Evolutionary conservation across 345 rosid genomes (phyloP), one percentile per base, ranked within the genome.

Genomic region (Pistacia atlantica): DNA sequence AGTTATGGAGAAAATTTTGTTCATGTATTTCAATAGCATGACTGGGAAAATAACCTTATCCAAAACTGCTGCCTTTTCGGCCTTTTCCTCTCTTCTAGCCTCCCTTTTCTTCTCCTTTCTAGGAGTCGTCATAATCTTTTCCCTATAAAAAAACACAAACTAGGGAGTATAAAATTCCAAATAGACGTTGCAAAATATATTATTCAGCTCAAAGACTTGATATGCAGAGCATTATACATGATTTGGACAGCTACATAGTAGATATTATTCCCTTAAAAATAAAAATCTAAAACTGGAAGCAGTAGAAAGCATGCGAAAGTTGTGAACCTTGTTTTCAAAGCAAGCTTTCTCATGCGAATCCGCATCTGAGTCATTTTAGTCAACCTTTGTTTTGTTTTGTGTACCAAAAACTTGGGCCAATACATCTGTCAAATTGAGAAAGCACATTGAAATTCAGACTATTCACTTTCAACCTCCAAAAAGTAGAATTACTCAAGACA

Each of bases 291-390:
- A 66, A 8, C 20, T 20, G 14, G 7, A n/a, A 22, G 14, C 16
- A 14, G 60, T 52, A 0, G 18, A 59, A 71, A 54, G 46, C 7
- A 72, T 52, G 72, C 31, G 48, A 65, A 54, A 78, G 70, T 48
- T 49, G 70, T 67, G 73, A 67, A 96, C 98, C 94, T 90, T 70
- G 96, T 97, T 74, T 94, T 97, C 38, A 94, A 82, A 58, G 90
- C 93, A 83, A 97, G 95, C 72, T 92, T 97, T 74, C 97, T 88
- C 98, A 89, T 92, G 16, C 99, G 92, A 76, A 97, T 92, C 12
- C 97, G 96, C 99, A 94, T 94, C 74, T 97, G 99, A 59, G 97
- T 94, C 99, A 97, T 94, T 80, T 97, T 97, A 2, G 99, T 97
- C 79, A 97, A 79, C 55, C 97, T 87, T 78, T 92, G 98, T 86